Percentiles rank a stretch among this genome's conserved stretches.
Evolutionary conservation across 345 rosid species (phyloP).

Genomic region (Dovyalis caffra): DNA sequence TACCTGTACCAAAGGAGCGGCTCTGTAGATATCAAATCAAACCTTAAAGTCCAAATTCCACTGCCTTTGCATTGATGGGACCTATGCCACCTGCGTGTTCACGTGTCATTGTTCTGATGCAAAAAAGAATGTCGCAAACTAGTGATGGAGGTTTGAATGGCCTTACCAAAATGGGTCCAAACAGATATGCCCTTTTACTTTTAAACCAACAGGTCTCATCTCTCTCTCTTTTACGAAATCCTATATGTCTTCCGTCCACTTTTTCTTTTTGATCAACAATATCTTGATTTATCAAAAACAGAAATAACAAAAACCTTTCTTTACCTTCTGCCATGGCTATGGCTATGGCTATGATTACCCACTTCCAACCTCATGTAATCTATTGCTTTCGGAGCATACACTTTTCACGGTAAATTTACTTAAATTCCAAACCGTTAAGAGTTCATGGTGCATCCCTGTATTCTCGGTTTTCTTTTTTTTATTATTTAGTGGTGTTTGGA

Average conservation of each 20-base stretch:
- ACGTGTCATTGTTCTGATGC: conserved; percentile 13
- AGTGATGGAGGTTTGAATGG: background rate
- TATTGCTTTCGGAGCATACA: background rate
- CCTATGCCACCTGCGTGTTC: conserved; percentile 12
- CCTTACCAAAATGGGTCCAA: conserved; percentile 9
- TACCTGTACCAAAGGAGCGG: background rate
- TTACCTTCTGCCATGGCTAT: background rate
- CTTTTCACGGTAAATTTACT: background rate
- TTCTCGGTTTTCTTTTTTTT: background rate
- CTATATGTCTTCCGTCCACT: background rate
- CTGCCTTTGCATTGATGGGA: conserved; percentile 9
- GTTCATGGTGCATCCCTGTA: background rate
- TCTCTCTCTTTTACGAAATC: background rate
- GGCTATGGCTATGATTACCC: background rate
- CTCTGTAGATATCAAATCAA: background rate
- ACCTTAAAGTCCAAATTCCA: background rate
- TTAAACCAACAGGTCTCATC: background rate
- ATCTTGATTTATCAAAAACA: background rate
- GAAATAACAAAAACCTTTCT: background rate
- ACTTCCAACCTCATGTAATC: background rate
- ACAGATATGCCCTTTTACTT: background rate
- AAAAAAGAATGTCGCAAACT: conserved; percentile 1
- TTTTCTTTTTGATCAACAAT: background rate
- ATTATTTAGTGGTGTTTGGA: background rate
- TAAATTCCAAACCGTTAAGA: background rate